phyloP scores from a whole-genome alignment of 345 rosid species.

The Populus euphratica region DNA sequence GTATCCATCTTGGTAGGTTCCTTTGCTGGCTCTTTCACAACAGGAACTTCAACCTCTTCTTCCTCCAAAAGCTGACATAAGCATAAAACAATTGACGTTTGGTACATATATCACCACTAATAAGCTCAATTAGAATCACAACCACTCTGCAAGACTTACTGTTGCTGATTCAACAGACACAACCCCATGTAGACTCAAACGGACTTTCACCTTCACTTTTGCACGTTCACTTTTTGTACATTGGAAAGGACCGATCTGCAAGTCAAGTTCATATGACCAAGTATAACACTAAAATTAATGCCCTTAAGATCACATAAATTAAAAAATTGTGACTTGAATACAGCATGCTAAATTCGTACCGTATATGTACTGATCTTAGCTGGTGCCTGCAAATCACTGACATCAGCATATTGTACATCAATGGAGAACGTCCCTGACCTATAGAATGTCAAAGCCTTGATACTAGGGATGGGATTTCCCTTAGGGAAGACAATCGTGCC shows the following conservation, averaged over 20 bases:
- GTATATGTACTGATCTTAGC: slow-evolving; percentile 78
- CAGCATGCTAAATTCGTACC: slow-evolving; percentile 29
- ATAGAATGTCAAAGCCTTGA: slow-evolving; percentile 80
- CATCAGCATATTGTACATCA: slow-evolving; percentile 75
- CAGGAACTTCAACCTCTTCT: slow-evolving; percentile 83
- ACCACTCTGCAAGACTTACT: slow-evolving; percentile 36
- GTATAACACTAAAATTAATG: background rate
- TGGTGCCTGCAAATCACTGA: slow-evolving; percentile 56
- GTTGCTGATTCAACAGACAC: slow-evolving; percentile 80
- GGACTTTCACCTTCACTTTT: slow-evolving; percentile 82
- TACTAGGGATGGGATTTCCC: slow-evolving; percentile 83
- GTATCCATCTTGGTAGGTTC: slow-evolving; percentile 74
- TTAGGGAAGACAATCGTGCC: slow-evolving; percentile 72
- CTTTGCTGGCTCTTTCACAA: slow-evolving; percentile 49
- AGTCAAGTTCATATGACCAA: background rate
- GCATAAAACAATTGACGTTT: background rate
- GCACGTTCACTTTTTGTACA: slow-evolving; percentile 63
- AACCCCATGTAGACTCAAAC: slow-evolving; percentile 81
- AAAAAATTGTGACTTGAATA: background rate
- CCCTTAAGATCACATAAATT: background rate
- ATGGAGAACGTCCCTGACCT: slow-evolving; percentile 70
- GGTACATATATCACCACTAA: background rate
- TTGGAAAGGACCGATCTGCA: slow-evolving; percentile 92
- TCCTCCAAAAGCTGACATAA: slow-evolving; percentile 79
- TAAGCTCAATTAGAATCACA: background rate